phyloP scores from a whole-genome alignment of 495 filamentous ascomycete genomes.

The Lophiotrema nucula region DNA sequence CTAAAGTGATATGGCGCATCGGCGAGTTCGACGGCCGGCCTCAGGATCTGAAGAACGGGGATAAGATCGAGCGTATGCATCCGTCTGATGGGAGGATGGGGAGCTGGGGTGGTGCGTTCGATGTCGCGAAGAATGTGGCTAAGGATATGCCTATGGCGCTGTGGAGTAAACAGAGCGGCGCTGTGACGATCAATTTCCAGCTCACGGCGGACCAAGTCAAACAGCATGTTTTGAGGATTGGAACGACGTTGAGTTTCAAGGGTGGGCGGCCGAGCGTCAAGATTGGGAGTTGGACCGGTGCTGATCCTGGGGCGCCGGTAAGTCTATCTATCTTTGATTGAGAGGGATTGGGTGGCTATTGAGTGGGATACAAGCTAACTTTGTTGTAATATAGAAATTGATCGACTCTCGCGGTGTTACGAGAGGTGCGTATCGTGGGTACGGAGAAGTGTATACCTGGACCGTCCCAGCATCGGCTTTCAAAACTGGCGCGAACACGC shows the following conservation, averaged over 20 bases:
- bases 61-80: conserved; percentile 29
- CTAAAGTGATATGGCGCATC: conserved; percentile 23
- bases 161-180: conserved; percentile 15
- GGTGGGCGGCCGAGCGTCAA: conserved; percentile 22
- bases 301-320: conserved; percentile 28
- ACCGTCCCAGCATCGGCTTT: conserved; percentile 17
- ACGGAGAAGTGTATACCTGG: conserved; percentile 24
- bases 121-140: conserved; percentile 9
- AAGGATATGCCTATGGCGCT: conserved; percentile 25
- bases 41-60: conserved; percentile 23
- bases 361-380: too few relatives aligned
- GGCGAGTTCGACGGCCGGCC: conserved; percentile 25
- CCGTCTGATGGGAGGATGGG: conserved; percentile 21
- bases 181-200: conserved; percentile 16
- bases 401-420: conserved; percentile 27
- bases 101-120: conserved; percentile 20
- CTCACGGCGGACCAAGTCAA: conserved; percentile 19
- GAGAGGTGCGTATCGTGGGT: conserved; percentile 23
- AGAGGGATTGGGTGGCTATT: too few relatives aligned
- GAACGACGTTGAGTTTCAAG: conserved; percentile 26
- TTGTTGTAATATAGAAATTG: too few relatives aligned
- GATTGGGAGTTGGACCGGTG: conserved; percentile 24
- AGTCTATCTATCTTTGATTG: too few relatives aligned
- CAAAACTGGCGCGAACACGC: conserved; percentile 16
- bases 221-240: conserved; percentile 14